Percentiles rank a stretch among this genome's conserved stretches.
These are phyloP conservation scores for Tricholoma hemisulphureum DNA, from an alignment of 768 basidiomycete species.

Conservation along the genomic window DNA sequence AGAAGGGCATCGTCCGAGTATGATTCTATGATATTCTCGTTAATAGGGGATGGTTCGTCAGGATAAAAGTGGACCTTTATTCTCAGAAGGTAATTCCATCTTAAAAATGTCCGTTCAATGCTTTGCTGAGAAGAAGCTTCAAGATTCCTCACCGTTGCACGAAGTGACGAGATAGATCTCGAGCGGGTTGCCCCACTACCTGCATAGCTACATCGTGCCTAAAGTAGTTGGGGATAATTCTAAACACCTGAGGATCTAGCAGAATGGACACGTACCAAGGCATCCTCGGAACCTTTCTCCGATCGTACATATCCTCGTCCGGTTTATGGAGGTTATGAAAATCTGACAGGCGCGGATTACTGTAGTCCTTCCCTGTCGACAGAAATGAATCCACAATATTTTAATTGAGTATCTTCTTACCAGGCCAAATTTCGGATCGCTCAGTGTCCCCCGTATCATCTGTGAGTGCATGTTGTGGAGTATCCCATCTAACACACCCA, in stretches of 20 bases:
- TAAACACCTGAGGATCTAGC: neutral
- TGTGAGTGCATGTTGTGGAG: constrained; percentile 85
- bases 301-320: constrained; percentile 93
- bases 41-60: constrained; percentile 5
- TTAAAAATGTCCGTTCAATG: constrained; percentile 26
- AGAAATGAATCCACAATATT: neutral
- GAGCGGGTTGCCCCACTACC: constrained; percentile 92
- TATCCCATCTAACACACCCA: constrained; percentile 74
- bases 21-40: constrained; percentile 65
- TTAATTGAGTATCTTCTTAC: constrained; percentile 35
- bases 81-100: constrained; percentile 92
- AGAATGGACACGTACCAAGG: constrained; percentile 66
- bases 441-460: constrained; percentile 76
- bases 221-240: neutral
- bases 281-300: constrained; percentile 87
- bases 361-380: constrained; percentile 84
- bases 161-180: constrained; percentile 94
- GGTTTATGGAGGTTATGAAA: constrained; percentile 87
- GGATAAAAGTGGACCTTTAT: constrained; percentile 66
- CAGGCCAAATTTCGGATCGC: constrained; percentile 81
- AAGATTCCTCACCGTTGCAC: constrained; percentile 66
- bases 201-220: constrained; percentile 99
- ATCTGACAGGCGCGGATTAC: constrained; percentile 84
- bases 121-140: constrained; percentile 12
- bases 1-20: constrained; percentile 86